phyloP scores from a whole-genome alignment of 805 yeast species.

The Wickerhamomyces ciferrii region DNA sequence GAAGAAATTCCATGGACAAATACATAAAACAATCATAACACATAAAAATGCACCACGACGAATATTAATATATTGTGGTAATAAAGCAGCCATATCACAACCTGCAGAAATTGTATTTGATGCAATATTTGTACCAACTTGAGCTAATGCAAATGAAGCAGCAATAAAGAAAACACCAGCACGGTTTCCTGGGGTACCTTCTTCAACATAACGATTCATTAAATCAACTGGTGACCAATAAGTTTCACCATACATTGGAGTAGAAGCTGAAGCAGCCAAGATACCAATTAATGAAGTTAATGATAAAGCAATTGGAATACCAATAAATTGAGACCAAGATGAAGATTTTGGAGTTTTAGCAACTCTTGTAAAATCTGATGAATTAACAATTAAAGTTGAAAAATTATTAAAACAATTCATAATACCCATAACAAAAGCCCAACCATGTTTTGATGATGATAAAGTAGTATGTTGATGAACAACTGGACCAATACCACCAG shows the following conservation, averaged over 20 bases:
- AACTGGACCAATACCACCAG: slow-evolving; percentile 74
- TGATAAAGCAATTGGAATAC: slow-evolving; percentile 76
- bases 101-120: slow-evolving; percentile 67
- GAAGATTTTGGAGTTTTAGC: slow-evolving; percentile 52
- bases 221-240: slow-evolving; percentile 80
- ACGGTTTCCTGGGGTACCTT: slow-evolving; percentile 48
- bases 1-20: slow-evolving; percentile 81
- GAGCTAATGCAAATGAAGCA: slow-evolving; percentile 65
- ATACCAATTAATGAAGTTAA: slow-evolving; percentile 83
- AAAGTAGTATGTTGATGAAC: slow-evolving; percentile 48
- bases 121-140: slow-evolving; percentile 69
- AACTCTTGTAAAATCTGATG: slow-evolving; percentile 87
- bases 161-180: slow-evolving; percentile 75
- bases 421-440: slow-evolving; percentile 77
- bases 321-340: slow-evolving; percentile 48
- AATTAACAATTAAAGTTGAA: slow-evolving; percentile 80
- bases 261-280: slow-evolving; percentile 75
- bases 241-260: slow-evolving; percentile 58
- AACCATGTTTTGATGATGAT: slow-evolving; percentile 57
- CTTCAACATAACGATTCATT: slow-evolving; percentile 54
- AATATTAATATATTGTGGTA: slow-evolving; percentile 61
- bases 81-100: slow-evolving; percentile 59
- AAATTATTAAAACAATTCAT: slow-evolving; percentile 84
- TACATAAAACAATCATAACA: slow-evolving; percentile 62
- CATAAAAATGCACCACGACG: slow-evolving; percentile 77